phyloP scores from a whole-genome alignment of 352 stramenopile species.

The Phytopythium delawarense region DNA sequence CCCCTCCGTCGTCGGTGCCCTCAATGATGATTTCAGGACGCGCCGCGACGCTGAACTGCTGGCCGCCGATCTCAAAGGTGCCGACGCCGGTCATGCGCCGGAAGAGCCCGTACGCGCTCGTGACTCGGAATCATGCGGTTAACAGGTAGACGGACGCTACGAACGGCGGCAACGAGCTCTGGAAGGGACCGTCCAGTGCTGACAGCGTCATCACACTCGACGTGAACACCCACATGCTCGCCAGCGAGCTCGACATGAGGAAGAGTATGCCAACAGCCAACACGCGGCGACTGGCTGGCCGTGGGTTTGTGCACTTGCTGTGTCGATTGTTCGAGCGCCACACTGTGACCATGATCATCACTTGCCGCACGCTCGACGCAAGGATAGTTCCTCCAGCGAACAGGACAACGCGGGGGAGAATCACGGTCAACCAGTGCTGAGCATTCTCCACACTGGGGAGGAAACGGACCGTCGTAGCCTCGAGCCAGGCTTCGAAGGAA shows the following conservation, averaged over 20 bases:
- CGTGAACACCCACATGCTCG: conserved; percentile 29
- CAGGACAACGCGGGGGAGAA: conserved; percentile 22
- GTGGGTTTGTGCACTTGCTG: neutral
- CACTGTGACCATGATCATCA: conserved; percentile 8
- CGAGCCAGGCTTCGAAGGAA: conserved; percentile 11
- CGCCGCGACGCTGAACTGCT: conserved; percentile 53
- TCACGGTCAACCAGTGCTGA: conserved; percentile 35
- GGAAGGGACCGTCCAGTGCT: conserved; percentile 33
- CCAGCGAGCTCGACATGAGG: conserved; percentile 18
- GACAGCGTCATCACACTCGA: conserved; percentile 37
- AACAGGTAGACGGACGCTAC: conserved; percentile 20
- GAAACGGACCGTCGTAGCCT: conserved; percentile 24
- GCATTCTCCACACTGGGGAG: conserved; percentile 29
- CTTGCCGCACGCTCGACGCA: conserved; percentile 25
- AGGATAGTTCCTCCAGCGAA: conserved; percentile 13
- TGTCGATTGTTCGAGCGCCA: neutral
- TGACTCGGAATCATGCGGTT: conserved; percentile 33
- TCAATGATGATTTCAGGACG: conserved; percentile 89
- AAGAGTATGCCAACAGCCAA: conserved; percentile 18
- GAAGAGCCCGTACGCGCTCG: conserved; percentile 86
- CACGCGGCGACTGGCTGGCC: neutral
- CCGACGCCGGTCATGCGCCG: conserved; percentile 89
- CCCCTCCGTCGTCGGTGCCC: conserved; percentile 42
- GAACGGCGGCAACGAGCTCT: conserved; percentile 27
- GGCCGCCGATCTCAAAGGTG: conserved; percentile 14